Base-by-base conservation (phyloP, 805 yeast genomes). In the Kuraishia ogatae region DNA sequence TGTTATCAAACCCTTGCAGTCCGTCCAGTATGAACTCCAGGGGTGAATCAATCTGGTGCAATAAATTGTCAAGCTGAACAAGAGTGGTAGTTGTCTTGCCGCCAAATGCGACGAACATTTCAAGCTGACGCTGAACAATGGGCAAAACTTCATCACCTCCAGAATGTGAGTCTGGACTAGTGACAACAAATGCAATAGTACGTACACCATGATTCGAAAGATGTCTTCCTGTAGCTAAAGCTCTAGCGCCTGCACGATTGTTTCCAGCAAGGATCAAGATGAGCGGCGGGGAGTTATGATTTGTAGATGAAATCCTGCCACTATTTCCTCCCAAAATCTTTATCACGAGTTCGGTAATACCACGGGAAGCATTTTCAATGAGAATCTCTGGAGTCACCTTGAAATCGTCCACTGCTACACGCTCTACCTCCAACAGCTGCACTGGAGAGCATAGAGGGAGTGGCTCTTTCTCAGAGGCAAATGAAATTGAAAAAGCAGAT, bases 1-100 rank as follows among this genome's bases (percentile, higher is more conserved):
- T 86, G 23, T 82, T 79, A 61, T 89, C 94, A 60, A 81, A 85
- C 0, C 97, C 97, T 65, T 88, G 96, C 61, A 91, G 73, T 1
- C 91, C 94, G 67, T 91, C 97, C 20, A 91, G 64, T 10, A 90
- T 79, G 57, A 91, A 73, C 64, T 90, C 96, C 17, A 88, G 82
- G 0, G 96, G 94, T 1, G 89, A 79, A 50, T 85, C 87, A 47
- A 83, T 70, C 55, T 78, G 77, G 13, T 66, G 72, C 60, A 74
- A 66, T 43, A 69, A 67, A 23, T 51, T 67, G 55, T 64, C 73
- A 64, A 74, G 71, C 50, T 64, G 78, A 51, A 57, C 64, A 59
- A 69, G 62, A 20, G 61, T 73, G 58, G 61, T 65, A 48, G 70
- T 80, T n/a, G 80, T 68, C 60, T 85, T 85, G n/a, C 96, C 96